These are phyloP conservation scores for Rosellinia necatrix DNA, from an alignment of 2,329 filamentous ascomycete genomes.

Conservation along the genomic window DNA sequence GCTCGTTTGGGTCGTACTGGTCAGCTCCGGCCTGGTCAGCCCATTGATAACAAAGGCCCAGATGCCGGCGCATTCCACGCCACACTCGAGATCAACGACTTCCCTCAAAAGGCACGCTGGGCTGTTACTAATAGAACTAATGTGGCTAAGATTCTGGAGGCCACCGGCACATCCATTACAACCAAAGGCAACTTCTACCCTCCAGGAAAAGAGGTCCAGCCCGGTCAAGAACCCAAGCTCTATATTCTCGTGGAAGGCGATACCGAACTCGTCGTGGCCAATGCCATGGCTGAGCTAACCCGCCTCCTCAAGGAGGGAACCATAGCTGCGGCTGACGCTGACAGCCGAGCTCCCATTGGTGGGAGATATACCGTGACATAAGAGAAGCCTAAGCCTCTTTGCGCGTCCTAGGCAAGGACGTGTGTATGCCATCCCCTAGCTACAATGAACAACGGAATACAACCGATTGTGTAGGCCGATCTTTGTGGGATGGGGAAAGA, in stretches of 20 bases:
- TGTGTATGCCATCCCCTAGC: neutral
- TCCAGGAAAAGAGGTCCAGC: constrained; percentile 76
- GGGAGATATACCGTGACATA: constrained; percentile 87
- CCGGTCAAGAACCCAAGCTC: constrained; percentile 83
- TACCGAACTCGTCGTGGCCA: constrained; percentile 88
- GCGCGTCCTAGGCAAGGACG: neutral
- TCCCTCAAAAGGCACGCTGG: constrained; percentile 98
- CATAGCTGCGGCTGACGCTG: constrained; percentile 84
- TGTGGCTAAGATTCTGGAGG: constrained; percentile 95
- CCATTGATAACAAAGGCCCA: constrained; percentile 97
- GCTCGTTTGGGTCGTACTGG: constrained; percentile 86
- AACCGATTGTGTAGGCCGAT: neutral
- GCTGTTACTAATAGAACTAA: constrained; percentile 98
- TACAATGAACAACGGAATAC: neutral
- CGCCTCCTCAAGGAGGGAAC: constrained; percentile 88
- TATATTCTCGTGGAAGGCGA: constrained; percentile 98
- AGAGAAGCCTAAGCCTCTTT: constrained; percentile 20
- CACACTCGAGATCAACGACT: constrained; percentile 98
- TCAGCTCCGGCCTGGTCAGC: constrained; percentile 86
- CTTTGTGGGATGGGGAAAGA: neutral
- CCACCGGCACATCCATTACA: constrained; percentile 93
- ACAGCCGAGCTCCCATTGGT: constrained; percentile 75
- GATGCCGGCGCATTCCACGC: constrained; percentile 97
- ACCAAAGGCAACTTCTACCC: constrained; percentile 94
- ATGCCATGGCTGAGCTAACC: constrained; percentile 88